Evolutionary conservation across 352 stramenopile genomes (phyloP).

Genomic region (Pythium vanterpoolii): DNA sequence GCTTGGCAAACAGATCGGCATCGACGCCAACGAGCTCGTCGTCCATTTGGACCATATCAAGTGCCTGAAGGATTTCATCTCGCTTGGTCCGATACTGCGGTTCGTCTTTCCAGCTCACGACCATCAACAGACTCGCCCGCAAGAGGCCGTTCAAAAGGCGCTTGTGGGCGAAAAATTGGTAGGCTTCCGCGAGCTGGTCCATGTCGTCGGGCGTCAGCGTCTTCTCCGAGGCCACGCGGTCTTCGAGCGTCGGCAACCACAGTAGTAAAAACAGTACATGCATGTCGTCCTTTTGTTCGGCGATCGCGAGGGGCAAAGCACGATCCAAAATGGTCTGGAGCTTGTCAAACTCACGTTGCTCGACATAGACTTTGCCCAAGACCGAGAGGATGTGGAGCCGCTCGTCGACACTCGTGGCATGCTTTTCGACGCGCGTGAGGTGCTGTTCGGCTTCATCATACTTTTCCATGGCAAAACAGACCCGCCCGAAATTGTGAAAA

Average conservation of each 20-base stretch:
- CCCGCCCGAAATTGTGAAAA: conserved; percentile 55
- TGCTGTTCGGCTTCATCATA: conserved; percentile 41
- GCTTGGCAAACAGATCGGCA: conserved; percentile 14
- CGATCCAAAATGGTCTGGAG: conserved; percentile 11
- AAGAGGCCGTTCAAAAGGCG: conserved; percentile 39
- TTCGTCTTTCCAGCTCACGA: conserved; percentile 17
- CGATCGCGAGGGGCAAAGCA: conserved; percentile 20
- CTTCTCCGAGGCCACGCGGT: conserved; percentile 8
- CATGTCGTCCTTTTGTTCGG: conserved; percentile 29
- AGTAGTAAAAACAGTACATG: conserved; percentile 45
- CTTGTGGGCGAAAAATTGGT: conserved; percentile 57
- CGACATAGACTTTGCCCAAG: conserved; percentile 45
- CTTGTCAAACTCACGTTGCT: conserved; percentile 28
- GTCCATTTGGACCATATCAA: conserved; percentile 21
- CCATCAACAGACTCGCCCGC: conserved; percentile 21
- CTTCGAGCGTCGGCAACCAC: conserved; percentile 45
- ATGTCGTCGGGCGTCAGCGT: conserved; percentile 10
- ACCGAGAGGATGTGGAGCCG: conserved; percentile 45
- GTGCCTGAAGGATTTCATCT: conserved; percentile 12
- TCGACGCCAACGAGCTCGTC: conserved; percentile 15
- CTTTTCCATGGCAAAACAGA: conserved; percentile 53
- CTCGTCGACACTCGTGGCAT: conserved; percentile 32
- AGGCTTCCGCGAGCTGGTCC: conserved; percentile 33
- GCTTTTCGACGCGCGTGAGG: conserved; percentile 37
- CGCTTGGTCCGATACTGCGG: conserved; percentile 7